Conservation (phyloP, 1,284 basidiomycete species). For the Ceratobasidium sp. region DNA sequence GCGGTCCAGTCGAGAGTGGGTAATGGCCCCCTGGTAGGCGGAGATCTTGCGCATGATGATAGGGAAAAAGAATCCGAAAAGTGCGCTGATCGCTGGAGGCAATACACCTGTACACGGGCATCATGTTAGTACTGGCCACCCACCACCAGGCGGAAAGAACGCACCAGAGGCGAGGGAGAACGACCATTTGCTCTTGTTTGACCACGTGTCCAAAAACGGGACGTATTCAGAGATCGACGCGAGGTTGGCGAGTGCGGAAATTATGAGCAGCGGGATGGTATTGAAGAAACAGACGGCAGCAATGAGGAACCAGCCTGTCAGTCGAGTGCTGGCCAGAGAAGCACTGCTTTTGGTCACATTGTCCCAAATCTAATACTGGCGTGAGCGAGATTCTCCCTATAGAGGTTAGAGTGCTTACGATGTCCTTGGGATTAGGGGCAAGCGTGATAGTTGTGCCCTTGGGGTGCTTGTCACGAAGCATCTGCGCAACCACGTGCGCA, state of each 20-base stretch:
- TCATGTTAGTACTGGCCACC: neutral
- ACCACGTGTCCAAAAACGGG: conserved; percentile 79
- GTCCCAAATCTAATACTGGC: conserved; percentile 76
- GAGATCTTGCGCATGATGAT: conserved; percentile 87
- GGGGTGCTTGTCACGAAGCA: conserved; percentile 75
- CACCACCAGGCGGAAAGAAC: conserved; percentile 3
- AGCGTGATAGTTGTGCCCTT: conserved; percentile 78
- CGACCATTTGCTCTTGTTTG: conserved; percentile 66
- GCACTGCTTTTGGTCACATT: conserved; percentile 83
- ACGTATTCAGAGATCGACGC: conserved; percentile 78
- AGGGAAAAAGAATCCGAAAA: conserved; percentile 92
- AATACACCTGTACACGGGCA: conserved; percentile 67
- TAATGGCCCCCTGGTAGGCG: conserved; percentile 82
- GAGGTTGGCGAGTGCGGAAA: conserved; percentile 86
- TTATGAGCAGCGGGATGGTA: conserved; percentile 86
- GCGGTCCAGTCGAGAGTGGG: conserved; percentile 86
- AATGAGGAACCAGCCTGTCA: conserved; percentile 82
- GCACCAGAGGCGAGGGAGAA: conserved; percentile 83
- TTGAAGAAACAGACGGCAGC: conserved; percentile 88
- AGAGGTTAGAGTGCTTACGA: conserved; percentile 64
- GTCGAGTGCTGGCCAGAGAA: conserved; percentile 75
- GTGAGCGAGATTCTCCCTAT: neutral
- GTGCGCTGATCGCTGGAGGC: conserved; percentile 85
- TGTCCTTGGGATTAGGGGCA: conserved; percentile 89
- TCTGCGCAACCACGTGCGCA: conserved; percentile 85